Evolutionary conservation across 2,329 filamentous ascomycete species (phyloP).

Genomic region (Ciborinia camelliae): DNA sequence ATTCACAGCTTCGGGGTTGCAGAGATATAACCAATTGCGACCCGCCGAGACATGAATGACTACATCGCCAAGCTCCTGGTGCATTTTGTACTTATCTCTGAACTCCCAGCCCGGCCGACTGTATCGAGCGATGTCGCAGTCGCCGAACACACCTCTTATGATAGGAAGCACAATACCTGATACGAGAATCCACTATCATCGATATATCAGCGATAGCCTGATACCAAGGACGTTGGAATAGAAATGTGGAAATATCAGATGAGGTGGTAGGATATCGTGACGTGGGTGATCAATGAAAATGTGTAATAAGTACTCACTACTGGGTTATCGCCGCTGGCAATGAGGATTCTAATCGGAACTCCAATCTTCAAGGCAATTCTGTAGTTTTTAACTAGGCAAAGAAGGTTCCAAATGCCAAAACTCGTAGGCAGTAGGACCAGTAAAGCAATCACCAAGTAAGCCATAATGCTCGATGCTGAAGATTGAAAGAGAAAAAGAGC

Average conservation of each 20-base stretch:
- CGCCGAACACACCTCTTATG: neutral
- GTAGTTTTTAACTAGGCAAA: slow-evolving; percentile 1
- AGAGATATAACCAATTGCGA: slow-evolving; percentile 12
- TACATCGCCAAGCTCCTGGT: slow-evolving; percentile 5
- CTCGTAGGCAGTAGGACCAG: neutral
- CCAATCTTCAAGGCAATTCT: neutral
- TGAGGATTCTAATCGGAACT: neutral
- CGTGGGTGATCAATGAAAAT: neutral
- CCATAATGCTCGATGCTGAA: neutral
- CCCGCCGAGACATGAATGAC: slow-evolving; percentile 11
- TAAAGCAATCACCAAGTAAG: neutral
- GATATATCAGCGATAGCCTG: neutral
- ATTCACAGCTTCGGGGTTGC: neutral
- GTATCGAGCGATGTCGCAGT: slow-evolving; percentile 5
- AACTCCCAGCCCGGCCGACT: slow-evolving; percentile 11
- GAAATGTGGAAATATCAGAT: neutral
- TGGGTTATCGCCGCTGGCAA: slow-evolving; percentile 15
- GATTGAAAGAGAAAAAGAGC: neutral
- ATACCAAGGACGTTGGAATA: neutral
- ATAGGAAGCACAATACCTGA: slow-evolving; percentile 4
- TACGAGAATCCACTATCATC: slow-evolving; percentile 4
- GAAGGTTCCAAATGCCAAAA: neutral
- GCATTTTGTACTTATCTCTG: slow-evolving; percentile 4
- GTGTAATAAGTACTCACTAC: neutral
- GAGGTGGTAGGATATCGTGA: neutral